Conservation (phyloP, 2,329 filamentous ascomycete genomes). For the Fusarium protoensiforme region DNA sequence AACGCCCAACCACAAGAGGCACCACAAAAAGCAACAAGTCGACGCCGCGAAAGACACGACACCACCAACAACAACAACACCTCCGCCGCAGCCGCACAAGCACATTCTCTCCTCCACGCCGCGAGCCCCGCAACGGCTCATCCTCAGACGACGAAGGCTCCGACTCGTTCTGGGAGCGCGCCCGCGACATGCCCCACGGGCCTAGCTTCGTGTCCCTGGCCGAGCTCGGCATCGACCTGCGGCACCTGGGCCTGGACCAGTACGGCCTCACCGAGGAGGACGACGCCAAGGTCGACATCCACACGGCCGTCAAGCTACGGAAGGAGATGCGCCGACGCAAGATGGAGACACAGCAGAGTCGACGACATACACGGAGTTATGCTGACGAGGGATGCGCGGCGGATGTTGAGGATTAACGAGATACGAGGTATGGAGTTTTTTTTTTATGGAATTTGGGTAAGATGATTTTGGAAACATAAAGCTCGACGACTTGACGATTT, state of each 20-base stretch:
- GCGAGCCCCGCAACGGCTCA: slow-evolving; percentile 12
- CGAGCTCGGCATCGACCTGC: slow-evolving; percentile 29
- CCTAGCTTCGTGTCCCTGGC: slow-evolving; percentile 30
- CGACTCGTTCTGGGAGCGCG: slow-evolving; percentile 32
- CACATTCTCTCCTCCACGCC: slow-evolving; percentile 10
- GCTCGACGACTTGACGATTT: slow-evolving; percentile 10
- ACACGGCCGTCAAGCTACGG: slow-evolving; percentile 33
- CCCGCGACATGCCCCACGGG: slow-evolving; percentile 10
- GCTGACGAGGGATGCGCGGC: slow-evolving; percentile 30
- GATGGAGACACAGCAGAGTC: neutral
- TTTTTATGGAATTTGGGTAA: neutral
- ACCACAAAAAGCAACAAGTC: slow-evolving; percentile 21
- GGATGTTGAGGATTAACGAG: slow-evolving; percentile 34
- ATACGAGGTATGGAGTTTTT: slow-evolving; percentile 25
- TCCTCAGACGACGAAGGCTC: slow-evolving; percentile 24
- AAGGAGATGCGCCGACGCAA: slow-evolving; percentile 32
- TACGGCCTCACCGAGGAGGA: slow-evolving; percentile 39
- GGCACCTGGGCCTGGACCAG: slow-evolving; percentile 25
- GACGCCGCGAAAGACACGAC: slow-evolving; percentile 2
- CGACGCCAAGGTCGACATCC: slow-evolving; percentile 37
- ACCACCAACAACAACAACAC: slow-evolving; percentile 11
- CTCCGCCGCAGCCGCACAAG: slow-evolving; percentile 12
- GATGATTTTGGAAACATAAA: neutral
- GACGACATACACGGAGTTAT: slow-evolving; percentile 2
- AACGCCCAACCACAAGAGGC: slow-evolving; percentile 8